These are phyloP conservation scores for Diaporthe aspalathi DNA, from an alignment of 2,329 filamentous ascomycete species.

Conservation along the genomic window DNA sequence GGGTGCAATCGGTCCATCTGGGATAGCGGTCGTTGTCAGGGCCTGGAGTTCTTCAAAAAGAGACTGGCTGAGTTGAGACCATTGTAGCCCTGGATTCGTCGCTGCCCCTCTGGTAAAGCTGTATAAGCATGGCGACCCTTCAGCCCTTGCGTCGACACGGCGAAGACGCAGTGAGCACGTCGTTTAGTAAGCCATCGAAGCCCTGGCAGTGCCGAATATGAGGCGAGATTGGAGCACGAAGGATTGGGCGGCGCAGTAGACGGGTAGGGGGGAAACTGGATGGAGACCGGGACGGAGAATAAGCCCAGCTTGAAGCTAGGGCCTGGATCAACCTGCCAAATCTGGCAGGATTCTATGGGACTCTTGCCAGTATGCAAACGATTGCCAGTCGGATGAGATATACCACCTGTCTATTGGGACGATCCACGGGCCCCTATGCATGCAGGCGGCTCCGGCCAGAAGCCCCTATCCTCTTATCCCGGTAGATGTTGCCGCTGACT, in stretches of 20 bases:
- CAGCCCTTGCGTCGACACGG: too few species aligned
- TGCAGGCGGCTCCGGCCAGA: not conserved
- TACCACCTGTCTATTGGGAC: not conserved
- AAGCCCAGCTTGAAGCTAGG: not conserved
- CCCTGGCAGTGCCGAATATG: not conserved
- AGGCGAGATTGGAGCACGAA: not conserved
- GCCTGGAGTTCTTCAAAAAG: too few species aligned
- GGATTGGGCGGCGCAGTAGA: not conserved
- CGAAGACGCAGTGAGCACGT: not conserved
- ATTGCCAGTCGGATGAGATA: not conserved
- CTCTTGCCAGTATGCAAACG: not conserved
- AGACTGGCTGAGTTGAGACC: not conserved
- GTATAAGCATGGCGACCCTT: too few species aligned
- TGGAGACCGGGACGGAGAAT: not conserved
- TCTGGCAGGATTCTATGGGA: not conserved
- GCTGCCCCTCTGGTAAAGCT: not conserved
- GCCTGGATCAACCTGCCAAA: slow-evolving; percentile 2
- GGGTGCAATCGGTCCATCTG: not conserved
- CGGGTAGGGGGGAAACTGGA: not conserved
- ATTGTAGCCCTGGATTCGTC: too few species aligned
- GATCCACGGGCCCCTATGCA: not conserved
- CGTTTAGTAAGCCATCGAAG: too few species aligned
- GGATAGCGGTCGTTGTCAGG: not conserved
- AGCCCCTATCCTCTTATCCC: not conserved
- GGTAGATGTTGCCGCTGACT: not conserved